Evolutionary conservation across 2,329 filamentous ascomycete species (phyloP), one percentile per base, ranked within the genome.

Genomic region (Paraphoma chrysanthemicola): DNA sequence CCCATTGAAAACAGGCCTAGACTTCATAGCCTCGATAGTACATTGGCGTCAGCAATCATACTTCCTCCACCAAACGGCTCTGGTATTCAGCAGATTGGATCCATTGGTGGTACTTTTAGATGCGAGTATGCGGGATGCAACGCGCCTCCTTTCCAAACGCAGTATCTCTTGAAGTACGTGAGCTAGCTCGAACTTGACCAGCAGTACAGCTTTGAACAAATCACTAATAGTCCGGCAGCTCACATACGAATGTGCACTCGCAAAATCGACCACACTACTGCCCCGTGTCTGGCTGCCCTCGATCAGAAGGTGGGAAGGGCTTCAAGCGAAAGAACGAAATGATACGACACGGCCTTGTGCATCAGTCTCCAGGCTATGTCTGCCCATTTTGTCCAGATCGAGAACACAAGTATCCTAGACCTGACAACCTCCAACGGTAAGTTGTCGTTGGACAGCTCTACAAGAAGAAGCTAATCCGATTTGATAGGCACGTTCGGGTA

Each of bases 361-460:
- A 99, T 71, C 90, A 93, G 63, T 96, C 92, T 7, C 95, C 95
- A 1, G 94, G 94, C 57, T 99, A 98, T 70, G 88, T 97, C 30
- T 99, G 95, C 75, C 95, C 95, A 0, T 98, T 97, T 73, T 99
- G 95, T 75, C 91, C 92, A 1, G 93, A 97, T 70, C 85, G 93
- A 64, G 93, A 97, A 74, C 94, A 97, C 76, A 93, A 90, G 73
- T 98, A 98, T 75, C 95, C 95, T 5, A 85, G 95, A 66, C 95
- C 95, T 33, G 95, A 99, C 76, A 98, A 98, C 81, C 80, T 99
- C 53, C 94, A 97, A 81, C 88, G 94, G 92, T 96, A 82, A 63
- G 85, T 74, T 4, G n/a, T 4, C 31, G 16, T 30, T 14, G 29
- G n/a, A 7, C 29, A 28, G 52, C 43, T 44, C 18, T 11, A 9